These are phyloP conservation scores for Cucumis hystrix DNA, from an alignment of 306 rosid genomes.

Conservation along the genomic window DNA sequence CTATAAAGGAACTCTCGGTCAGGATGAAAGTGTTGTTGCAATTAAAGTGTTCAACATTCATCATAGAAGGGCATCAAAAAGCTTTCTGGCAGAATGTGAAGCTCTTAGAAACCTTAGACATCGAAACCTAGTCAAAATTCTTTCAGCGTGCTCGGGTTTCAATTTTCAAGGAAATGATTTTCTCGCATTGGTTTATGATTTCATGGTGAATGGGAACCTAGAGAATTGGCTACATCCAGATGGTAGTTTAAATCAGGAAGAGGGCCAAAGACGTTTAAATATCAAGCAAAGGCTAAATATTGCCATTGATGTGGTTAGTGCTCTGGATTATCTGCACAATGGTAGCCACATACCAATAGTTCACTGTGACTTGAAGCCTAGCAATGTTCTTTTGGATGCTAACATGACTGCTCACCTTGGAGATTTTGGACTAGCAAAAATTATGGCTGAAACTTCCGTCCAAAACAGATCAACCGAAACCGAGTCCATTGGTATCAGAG, in stretches of 20 bases:
- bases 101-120: slow-evolving; percentile 9
- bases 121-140: slow-evolving; percentile 9
- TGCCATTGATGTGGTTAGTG: slow-evolving; percentile 35
- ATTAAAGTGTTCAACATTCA: slow-evolving; percentile 17
- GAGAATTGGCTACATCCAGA: slow-evolving; percentile 46
- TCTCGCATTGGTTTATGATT: slow-evolving; percentile 54
- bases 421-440: slow-evolving; percentile 10
- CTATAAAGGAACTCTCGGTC: slow-evolving; percentile 10
- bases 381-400: slow-evolving; percentile 8
- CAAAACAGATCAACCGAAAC: not conserved
- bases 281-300: not conserved
- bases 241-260: slow-evolving; percentile 17
- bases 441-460: not conserved
- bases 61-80: not conserved
- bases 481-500: slow-evolving; percentile 9
- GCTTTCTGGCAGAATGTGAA: slow-evolving; percentile 18
- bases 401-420: slow-evolving; percentile 6
- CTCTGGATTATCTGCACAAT: slow-evolving; percentile 10
- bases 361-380: slow-evolving; percentile 12
- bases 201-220: slow-evolving; percentile 42
- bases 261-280: not conserved
- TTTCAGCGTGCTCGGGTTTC: slow-evolving; percentile 5
- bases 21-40: slow-evolving; percentile 4
- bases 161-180: slow-evolving; percentile 36
- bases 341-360: not conserved